A percentile compares a stretch with the other conserved stretches of the same genome.
phyloP scores from a whole-genome alignment of 2,329 filamentous ascomycete species.

The Alternaria conjuncta region DNA sequence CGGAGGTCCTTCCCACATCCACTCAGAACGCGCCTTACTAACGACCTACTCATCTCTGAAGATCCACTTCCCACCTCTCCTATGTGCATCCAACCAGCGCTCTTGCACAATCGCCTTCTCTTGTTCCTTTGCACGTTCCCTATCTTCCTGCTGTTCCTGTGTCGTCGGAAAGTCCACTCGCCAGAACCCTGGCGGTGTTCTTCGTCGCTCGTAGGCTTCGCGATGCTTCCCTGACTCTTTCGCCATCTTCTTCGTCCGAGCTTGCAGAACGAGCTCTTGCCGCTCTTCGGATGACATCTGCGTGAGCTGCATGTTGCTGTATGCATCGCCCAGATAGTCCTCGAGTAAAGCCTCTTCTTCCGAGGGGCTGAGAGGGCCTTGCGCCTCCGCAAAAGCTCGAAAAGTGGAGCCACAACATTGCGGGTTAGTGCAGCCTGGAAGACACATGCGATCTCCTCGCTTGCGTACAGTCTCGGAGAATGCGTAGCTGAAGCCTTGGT shows the following conservation, averaged over 20 bases:
- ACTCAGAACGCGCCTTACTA: background rate
- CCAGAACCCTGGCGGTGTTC: slow-evolving; percentile 89
- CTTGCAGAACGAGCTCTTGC: slow-evolving; percentile 73
- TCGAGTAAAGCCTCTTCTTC: slow-evolving; percentile 54
- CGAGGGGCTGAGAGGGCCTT: slow-evolving; percentile 35
- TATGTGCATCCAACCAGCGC: slow-evolving; percentile 82
- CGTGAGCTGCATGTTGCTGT: slow-evolving; percentile 44
- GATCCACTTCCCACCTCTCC: slow-evolving; percentile 75
- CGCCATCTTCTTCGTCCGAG: slow-evolving; percentile 74
- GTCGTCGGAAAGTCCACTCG: slow-evolving; percentile 86
- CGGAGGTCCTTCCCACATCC: background rate
- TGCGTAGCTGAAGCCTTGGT: slow-evolving; percentile 74
- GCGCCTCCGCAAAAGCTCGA: slow-evolving; percentile 64
- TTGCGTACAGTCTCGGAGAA: slow-evolving; percentile 77
- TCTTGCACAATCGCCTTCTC: slow-evolving; percentile 72
- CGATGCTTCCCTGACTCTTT: slow-evolving; percentile 79
- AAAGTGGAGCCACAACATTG: slow-evolving; percentile 80
- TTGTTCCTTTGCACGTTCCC: slow-evolving; percentile 67
- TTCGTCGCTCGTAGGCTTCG: slow-evolving; percentile 72
- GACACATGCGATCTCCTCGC: slow-evolving; percentile 70
- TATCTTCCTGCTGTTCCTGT: slow-evolving; percentile 75
- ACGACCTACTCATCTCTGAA: slow-evolving; percentile 75
- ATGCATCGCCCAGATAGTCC: slow-evolving; percentile 60
- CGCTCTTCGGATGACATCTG: slow-evolving; percentile 67
- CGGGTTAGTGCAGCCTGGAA: slow-evolving; percentile 76